phyloP scores from a whole-genome alignment of 768 basidiomycete genomes.

The Calocera cornea region DNA sequence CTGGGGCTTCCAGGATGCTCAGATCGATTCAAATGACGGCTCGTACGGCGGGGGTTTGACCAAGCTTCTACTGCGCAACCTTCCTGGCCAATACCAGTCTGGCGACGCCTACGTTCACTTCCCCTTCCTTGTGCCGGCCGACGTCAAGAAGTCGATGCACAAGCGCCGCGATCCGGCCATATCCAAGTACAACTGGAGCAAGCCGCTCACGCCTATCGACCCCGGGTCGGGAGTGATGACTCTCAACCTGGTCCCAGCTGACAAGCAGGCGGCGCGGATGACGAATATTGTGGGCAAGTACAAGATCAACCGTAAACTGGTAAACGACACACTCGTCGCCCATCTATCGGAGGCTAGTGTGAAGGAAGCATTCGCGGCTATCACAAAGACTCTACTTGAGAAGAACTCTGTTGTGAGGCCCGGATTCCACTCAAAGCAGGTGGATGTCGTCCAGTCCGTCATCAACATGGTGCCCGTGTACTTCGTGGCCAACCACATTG shows the following conservation, averaged over 20 bases:
- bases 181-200: not conserved
- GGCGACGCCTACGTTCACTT: not conserved
- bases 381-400: slow-evolving; percentile 45
- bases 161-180: not conserved
- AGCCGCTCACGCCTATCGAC: not conserved
- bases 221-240: not conserved
- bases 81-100: slow-evolving; percentile 19
- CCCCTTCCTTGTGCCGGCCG: not conserved
- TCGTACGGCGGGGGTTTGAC: slow-evolving; percentile 24
- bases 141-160: not conserved
- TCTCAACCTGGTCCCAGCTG: not conserved
- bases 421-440: slow-evolving; percentile 35
- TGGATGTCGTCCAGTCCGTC: slow-evolving; percentile 60
- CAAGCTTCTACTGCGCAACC: slow-evolving; percentile 33
- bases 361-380: slow-evolving; percentile 19
- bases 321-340: not conserved
- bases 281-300: not conserved
- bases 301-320: not conserved
- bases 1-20: slow-evolving; percentile 13
- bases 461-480: slow-evolving; percentile 48
- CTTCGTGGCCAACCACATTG: slow-evolving; percentile 34
- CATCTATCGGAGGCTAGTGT: not conserved
- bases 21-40: slow-evolving; percentile 10
- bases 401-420: slow-evolving; percentile 43
- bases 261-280: not conserved